Base-by-base conservation (phyloP, 2,329 filamentous ascomycete species). In the Corniculantispora saksenae region DNA sequence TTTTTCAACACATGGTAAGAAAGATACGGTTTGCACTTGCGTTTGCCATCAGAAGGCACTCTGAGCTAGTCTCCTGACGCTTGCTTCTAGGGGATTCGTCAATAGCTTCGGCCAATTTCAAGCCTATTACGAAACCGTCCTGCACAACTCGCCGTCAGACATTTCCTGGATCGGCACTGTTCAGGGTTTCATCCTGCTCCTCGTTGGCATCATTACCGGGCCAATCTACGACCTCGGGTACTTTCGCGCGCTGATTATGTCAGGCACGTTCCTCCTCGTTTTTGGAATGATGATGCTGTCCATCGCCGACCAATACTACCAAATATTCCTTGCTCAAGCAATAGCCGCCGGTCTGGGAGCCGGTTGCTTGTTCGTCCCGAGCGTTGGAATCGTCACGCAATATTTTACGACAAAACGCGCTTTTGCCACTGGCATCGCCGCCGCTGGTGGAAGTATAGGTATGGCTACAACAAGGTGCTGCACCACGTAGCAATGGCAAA, bases 271-370 rank as follows among this genome's bases (percentile, higher is more conserved):
- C 3, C 71, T 82, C 7, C 57, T 80, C 40, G 78, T 76, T 65
- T 70, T 78, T 57, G 82, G 83, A n/a, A 71, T 87, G 12, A 86
- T 88, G 83, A 86, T 88, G 83, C 79, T 82, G 0, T 83, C 80
- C 32, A 73, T 87, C 19, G 70, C 72, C 12, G 70, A 69, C 1
- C 17, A 70, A 51, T 77, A 74, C 70, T 77, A 73, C 66, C 74
- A 77, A 43, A 67, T 77, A 66, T 66, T 77, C 38, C 70, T 77
- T 6, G 64, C 73, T 1, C 75, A 76, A 54, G 71, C 69, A 55
- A 66, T 77, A 32, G 71, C 72, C 45, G 69, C 71, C 10, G 82
- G 82, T 5, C 48, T 82, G 1, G 82, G 82, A 3, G 74, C 74
- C 38, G 81, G 80, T 1, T 72, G 76, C 62, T 67, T 77, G 10